Base-by-base conservation (phyloP, 1,284 basidiomycete genomes). In the Austroboletus niveus region DNA sequence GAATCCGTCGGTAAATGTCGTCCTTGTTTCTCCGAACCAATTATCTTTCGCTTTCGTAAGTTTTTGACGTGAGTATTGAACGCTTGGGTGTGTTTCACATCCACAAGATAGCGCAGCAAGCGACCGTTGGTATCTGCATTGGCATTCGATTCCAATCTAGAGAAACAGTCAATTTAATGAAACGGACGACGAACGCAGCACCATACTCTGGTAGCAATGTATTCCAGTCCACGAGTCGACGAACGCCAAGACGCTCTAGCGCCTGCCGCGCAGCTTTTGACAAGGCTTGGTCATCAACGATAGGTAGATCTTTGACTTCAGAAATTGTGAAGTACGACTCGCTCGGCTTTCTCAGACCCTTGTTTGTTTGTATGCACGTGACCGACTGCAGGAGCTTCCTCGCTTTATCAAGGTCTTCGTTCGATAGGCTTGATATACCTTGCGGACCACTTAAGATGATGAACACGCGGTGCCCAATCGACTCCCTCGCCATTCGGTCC, bases 111-210 rank as follows among this genome's bases (percentile, higher is more conserved):
- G 3, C 2, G 27, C 9, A 60, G 32, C 43, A 60, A 34, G 34
- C 60, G 58, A 32, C 41, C 39, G 27, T 60, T 63, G 4, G 56
- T 48, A 17, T 44, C 51, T 31, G 39, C 45, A 12, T 56, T 56
- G 35, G 60, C 60, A 1, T n/a, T 11, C 1, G 6, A n/a, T 38
- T 58, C 58, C 11, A 63, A 42, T 24, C 58, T 60, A 27, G 3
- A 32, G 8, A 32, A 35, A 27, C 22, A 2, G 20, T 61, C 20
- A 59, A n/a, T 40, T 14, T 2, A 4, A 8, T 8, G 39, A 9
- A 22, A 40, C 20, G 8, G 20, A 24, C 17, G 20, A 40, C 6
- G 39, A 14, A n/a, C n/a, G 11, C 11, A 8, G 20, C 14, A 40
- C 20, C 14, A 14, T 40, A 40, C 39, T 4, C 39, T 8, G 36